Evolutionary conservation across 345 rosid species (phyloP).

Genomic region (Salix suchowensis): DNA sequence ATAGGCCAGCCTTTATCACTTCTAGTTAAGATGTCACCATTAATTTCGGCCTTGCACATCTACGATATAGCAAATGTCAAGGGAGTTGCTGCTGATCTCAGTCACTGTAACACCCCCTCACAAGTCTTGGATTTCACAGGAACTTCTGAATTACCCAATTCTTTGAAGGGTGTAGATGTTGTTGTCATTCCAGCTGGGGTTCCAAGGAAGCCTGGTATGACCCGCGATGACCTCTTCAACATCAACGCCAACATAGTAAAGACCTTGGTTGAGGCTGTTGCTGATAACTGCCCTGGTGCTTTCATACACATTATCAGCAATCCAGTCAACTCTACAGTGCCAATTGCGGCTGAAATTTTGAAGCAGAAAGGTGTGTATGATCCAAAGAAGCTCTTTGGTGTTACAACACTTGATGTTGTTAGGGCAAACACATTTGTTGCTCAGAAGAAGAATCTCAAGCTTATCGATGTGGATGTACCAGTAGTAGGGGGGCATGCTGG

Average conservation of each 20-base stretch:
- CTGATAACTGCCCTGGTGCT: slow-evolving; percentile 84
- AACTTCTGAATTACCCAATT: slow-evolving; percentile 56
- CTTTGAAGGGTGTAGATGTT: slow-evolving; percentile 69
- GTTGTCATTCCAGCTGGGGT: slow-evolving; percentile 95
- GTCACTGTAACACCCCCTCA: slow-evolving; percentile 94
- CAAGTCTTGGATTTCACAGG: slow-evolving; percentile 84
- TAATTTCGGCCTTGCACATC: slow-evolving; percentile 70
- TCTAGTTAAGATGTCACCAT: slow-evolving; percentile 88
- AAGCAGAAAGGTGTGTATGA: slow-evolving; percentile 82
- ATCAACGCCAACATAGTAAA: slow-evolving; percentile 87
- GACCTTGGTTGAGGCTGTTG: slow-evolving; percentile 73
- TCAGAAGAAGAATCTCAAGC: slow-evolving; percentile 77
- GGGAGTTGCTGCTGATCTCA: slow-evolving; percentile 91
- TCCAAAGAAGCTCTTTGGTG: slow-evolving; percentile 92
- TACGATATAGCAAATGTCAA: slow-evolving; percentile 92
- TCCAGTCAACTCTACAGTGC: slow-evolving; percentile 89
- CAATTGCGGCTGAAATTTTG: slow-evolving; percentile 85
- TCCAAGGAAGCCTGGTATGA: slow-evolving; percentile 95
- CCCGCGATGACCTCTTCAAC: slow-evolving; percentile 90
- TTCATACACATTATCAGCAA: slow-evolving; percentile 90
- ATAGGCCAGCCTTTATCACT: slow-evolving; percentile 88
- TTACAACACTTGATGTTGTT: slow-evolving; percentile 85
- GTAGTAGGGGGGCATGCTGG: slow-evolving; percentile 98
- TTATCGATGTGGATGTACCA: slow-evolving; percentile 87
- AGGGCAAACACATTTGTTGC: slow-evolving; percentile 93